These are phyloP conservation scores for Amanita rubescens DNA, from an alignment of 768 basidiomycete genomes.

Conservation along the genomic window DNA sequence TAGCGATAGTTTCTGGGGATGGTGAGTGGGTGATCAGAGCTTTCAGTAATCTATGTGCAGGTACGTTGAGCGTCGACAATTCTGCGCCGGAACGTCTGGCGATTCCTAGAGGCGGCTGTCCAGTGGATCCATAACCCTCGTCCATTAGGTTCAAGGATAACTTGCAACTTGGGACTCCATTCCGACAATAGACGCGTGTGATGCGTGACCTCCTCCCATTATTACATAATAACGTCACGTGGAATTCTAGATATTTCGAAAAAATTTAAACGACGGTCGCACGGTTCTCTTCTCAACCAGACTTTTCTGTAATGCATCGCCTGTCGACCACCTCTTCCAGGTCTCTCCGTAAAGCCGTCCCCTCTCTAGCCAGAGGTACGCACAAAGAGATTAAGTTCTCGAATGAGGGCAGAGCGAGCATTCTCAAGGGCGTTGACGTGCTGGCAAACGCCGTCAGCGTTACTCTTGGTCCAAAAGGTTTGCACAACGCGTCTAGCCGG, in stretches of 20 bases:
- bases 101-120: background rate
- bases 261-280: background rate
- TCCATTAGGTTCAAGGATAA: background rate
- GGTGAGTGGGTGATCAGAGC: background rate
- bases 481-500: constrained; percentile 9
- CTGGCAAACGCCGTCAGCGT: constrained; percentile 96
- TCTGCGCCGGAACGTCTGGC: background rate
- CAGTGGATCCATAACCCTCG: too few relatives aligned
- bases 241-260: background rate
- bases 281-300: background rate
- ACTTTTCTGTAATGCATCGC: constrained; percentile 50
- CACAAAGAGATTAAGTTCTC: constrained; percentile 98
- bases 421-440: constrained; percentile 93
- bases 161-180: too few relatives aligned
- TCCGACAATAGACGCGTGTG: too few relatives aligned
- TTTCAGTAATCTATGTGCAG: too few relatives aligned
- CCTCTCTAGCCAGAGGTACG: constrained; percentile 55
- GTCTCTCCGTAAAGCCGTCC: constrained; percentile 48
- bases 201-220: too few relatives aligned
- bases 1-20: background rate
- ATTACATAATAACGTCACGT: background rate
- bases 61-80: background rate
- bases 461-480: constrained; percentile 94
- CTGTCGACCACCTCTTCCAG: constrained; percentile 55
- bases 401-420: constrained; percentile 89